Base-by-base conservation (phyloP, 257 asterid genomes). In the Rhazya stricta region DNA sequence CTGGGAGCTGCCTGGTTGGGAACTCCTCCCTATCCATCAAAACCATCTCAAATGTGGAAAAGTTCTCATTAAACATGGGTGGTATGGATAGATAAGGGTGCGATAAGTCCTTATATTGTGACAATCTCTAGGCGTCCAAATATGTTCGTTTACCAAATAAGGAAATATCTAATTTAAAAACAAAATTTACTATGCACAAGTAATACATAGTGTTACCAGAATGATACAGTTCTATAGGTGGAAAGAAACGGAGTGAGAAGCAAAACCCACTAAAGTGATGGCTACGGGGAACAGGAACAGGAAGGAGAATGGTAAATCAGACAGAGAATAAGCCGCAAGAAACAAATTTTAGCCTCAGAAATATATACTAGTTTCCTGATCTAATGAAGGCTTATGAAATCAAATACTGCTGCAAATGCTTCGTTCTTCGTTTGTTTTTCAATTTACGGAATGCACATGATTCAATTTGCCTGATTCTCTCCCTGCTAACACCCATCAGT, bases 381-480 rank as follows among this genome's bases (percentile, higher is more conserved):
- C 41, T 23, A 65, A 12, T 6, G 48, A 65, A 27, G 51, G 30
- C 13, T 81, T 81, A 88, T 27, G 89, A 72, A 85, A 72, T 65
- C 67, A 86, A 84, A 62, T 94, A 94, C 67, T 94, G 97, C 74
- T 86, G 88, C 86, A 94, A 82, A 76, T 82, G 85, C 83, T 89
- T 89, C 8, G 90, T 89, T 81, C 96, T 85, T 87, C 89, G 86
- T 87, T 94, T 94, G 94, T 85, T 90, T 91, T 89, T 91, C 88
- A 94, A 77, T 90, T 94, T 94, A 18, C 96, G 92, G 46, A 94
- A 92, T 9, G 93, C 97, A 53, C 89, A 78, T 0, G 96, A 82
- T 82, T 92, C 99, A 71, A 94, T 88, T 82, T 94, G 99, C 60
- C 97, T 78, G 71, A 94, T 85, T 84, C 97, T 92, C 79, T 94